Evolutionary conservation across 2,329 filamentous ascomycete species (phyloP), one percentile per base, ranked within the genome.

Genomic region (Annulohypoxylon truncatum): DNA sequence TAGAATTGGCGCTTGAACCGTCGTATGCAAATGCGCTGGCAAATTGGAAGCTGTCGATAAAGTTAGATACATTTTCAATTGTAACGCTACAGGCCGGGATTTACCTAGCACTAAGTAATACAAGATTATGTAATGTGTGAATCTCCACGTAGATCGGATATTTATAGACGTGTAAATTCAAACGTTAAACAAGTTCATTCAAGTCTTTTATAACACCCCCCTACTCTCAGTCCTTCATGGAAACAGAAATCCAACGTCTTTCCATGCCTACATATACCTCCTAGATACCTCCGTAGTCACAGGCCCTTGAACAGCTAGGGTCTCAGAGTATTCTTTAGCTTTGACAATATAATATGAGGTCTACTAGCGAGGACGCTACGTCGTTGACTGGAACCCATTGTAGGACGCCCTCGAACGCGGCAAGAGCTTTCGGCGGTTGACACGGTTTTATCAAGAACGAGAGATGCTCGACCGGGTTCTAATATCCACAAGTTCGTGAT

Each of bases 391-490:
- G 82, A 0, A 74, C 77, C 84, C 84, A 86, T 5, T 66, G 79
- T 1, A 84, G 47, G 0, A 60, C 54, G 0, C 82, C 82, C 0
- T 75, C 42, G 1, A 85, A 60, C 12, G 79, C 75, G 0, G 84
- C 83, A 2, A 84, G 68, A 0, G 71, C 76, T 0, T 74, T 72
- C 0, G 86, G 64, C 0, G 80, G 80, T 68, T 87, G 82, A 0
- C 81, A 79, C 0, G 81, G 83, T 71, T 86, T 85, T 58, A 86
- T 69, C 24, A 88, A 52, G 61, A 84, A 84, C 0, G 75, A 68
- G 4, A 87, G 74, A 66, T 87, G 83, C 68, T 88, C 84, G 24
- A 79, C 76, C 0, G 80, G 76, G 67, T 88, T 88, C 86, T 85
- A 88, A 68, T 82, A 83, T 0, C 85, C 85, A 55, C 75, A 85